Conservation (phyloP, 768 basidiomycete genomes). For the Rhodotorula graminis region DNA sequence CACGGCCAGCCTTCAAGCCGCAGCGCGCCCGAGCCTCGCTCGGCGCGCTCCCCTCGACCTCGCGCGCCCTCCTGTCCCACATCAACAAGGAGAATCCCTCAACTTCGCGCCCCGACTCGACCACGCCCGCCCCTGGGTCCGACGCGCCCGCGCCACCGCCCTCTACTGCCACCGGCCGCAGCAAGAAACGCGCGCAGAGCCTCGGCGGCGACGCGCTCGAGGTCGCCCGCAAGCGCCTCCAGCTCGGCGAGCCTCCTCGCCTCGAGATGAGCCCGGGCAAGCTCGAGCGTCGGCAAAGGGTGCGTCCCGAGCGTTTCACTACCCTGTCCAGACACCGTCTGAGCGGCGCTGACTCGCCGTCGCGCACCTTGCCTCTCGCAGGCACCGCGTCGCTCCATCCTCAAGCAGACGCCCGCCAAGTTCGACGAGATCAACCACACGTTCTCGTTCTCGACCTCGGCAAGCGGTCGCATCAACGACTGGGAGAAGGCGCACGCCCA, state of each 20-base stretch:
- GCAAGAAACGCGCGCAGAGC: slow-evolving; percentile 38
- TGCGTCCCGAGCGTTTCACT: neutral
- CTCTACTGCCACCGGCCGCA: neutral
- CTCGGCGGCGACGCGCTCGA: slow-evolving; percentile 38
- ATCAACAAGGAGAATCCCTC: slow-evolving; percentile 23
- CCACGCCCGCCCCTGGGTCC: neutral
- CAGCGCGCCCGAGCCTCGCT: neutral
- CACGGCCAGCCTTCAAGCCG: neutral
- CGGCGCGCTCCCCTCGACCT: neutral
- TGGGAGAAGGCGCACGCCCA: slow-evolving; percentile 1
- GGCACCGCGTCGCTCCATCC: slow-evolving; percentile 41
- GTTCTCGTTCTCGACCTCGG: slow-evolving; percentile 7
- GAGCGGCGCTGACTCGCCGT: neutral
- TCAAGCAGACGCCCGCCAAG: slow-evolving; percentile 25
- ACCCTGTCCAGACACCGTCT: no score
- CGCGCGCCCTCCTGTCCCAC: neutral
- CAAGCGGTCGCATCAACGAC: neutral
- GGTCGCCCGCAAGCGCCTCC: slow-evolving; percentile 13
- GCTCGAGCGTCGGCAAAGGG: slow-evolving; percentile 19
- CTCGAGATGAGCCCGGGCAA: slow-evolving; percentile 32
- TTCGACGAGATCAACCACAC: slow-evolving; percentile 22
- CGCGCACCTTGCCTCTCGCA: neutral
- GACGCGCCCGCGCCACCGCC: neutral
- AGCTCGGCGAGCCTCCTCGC: neutral
- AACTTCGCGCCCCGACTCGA: neutral